These are phyloP conservation scores for Sordaria brevicollis DNA, from an alignment of 495 filamentous ascomycete species.

Conservation along the genomic window DNA sequence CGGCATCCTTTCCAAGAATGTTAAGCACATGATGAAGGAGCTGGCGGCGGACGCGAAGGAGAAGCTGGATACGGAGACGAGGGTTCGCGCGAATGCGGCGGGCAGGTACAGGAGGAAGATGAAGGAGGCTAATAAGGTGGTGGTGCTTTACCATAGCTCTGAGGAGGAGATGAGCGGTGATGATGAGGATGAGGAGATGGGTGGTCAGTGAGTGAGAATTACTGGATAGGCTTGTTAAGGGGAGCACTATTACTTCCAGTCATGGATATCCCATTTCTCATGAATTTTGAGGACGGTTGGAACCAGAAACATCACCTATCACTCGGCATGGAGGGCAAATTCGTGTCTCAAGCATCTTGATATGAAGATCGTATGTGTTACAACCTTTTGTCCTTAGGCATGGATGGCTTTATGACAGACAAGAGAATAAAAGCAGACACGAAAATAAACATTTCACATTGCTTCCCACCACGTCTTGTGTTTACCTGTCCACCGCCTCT, in stretches of 20 bases:
- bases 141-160: slow-evolving; percentile 10
- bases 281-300: too few relatives aligned
- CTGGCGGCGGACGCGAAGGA: slow-evolving; percentile 31
- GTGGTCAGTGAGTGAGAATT: not conserved
- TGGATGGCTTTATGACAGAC: too few relatives aligned
- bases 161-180: slow-evolving; percentile 5
- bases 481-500: too few relatives aligned
- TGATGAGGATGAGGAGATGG: not conserved
- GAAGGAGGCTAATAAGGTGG: slow-evolving; percentile 30
- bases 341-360: not conserved
- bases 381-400: not conserved
- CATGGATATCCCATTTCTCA: too few relatives aligned
- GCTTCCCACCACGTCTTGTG: too few relatives aligned
- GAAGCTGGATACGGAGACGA: slow-evolving; percentile 30
- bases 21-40: slow-evolving; percentile 34
- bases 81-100: slow-evolving; percentile 28
- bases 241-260: too few relatives aligned
- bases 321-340: not conserved
- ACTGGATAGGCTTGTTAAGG: not conserved
- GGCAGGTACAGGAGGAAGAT: slow-evolving; percentile 25
- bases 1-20: slow-evolving; percentile 29
- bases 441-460: too few relatives aligned
- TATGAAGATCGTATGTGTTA: not conserved
- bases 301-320: not conserved
- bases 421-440: too few relatives aligned